A percentile compares a stretch with the other conserved stretches of the same genome.
Evolutionary conservation across 805 yeast species (phyloP).

Genomic region (Kockiozyma suomiensis): DNA sequence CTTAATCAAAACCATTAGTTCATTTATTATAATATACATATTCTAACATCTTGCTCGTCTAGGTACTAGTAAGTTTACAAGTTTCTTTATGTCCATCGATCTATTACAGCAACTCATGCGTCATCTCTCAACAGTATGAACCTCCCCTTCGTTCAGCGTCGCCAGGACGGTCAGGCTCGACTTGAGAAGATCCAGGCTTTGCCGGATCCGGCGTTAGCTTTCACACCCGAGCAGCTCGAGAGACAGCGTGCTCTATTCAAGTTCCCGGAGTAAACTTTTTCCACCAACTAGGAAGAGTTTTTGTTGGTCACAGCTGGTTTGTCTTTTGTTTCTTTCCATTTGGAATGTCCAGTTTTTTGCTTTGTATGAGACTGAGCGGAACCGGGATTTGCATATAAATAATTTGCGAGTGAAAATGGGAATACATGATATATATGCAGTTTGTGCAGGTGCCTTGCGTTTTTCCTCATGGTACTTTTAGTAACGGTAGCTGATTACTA

Average conservation of each 20-base stretch:
- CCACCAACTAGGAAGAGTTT: too few species aligned
- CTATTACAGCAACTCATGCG: not conserved
- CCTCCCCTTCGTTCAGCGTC: conserved; percentile 17
- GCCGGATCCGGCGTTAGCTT: conserved; percentile 1
- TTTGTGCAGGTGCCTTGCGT: too few species aligned
- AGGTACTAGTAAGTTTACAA: conserved; percentile 19
- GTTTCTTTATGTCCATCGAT: not conserved
- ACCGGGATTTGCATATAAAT: too few species aligned
- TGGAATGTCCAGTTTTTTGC: too few species aligned
- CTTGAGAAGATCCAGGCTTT: not conserved
- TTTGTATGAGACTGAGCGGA: too few species aligned
- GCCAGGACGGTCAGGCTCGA: not conserved
- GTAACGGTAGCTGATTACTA: too few species aligned
- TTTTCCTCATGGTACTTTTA: too few species aligned
- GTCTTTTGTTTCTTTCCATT: too few species aligned
- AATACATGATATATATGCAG: too few species aligned
- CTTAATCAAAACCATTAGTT: too few species aligned
- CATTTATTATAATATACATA: not conserved
- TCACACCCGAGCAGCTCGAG: conserved; percentile 11
- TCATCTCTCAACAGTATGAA: conserved; percentile 8
- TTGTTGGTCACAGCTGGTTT: too few species aligned
- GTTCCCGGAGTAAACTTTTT: conserved; percentile 3
- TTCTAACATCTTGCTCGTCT: not conserved
- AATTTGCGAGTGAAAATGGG: too few species aligned
- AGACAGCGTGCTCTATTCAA: not conserved